Evolutionary conservation across 2,329 filamentous ascomycete genomes (phyloP), one percentile per base, ranked within the genome.

Genomic region (Fusarium tjaetaba): DNA sequence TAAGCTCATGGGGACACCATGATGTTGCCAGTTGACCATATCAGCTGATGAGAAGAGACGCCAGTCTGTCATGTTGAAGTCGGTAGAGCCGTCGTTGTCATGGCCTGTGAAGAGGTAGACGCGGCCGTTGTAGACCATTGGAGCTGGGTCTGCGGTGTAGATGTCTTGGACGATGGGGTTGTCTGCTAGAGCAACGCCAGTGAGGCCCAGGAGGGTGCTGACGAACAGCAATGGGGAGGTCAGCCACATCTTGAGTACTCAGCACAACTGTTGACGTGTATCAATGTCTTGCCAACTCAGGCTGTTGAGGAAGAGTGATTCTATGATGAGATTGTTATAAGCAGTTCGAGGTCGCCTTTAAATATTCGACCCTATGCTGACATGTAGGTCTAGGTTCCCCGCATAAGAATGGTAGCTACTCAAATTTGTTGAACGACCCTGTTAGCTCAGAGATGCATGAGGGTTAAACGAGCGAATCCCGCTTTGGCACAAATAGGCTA

Each of bases 91-190:
- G 2, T 81, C 82, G 22, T 79, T 77, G 39, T 83, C 82, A 14
- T 80, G 78, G 18, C 82, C 81, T 1, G 81, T 73, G 26, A 84
- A 70, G 26, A 84, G 81, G 55, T 84, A 83, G 2, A 84, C 72
- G 2, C 79, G 82, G 51, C 80, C 71, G 53, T 80, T 79, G 56
- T 82, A 77, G 11, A 83, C 80, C n/a, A 84, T 63, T 3, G 82
- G 82, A 8, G 81, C 82, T 32, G 82, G 82, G 38, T 84, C 82
- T 15, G 81, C 82, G 9, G 82, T 82, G 66, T 82, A 84, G 55
- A 82, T n/a, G 3, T 48, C 48, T n/a, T 68, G 62, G 5, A 67
- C 52, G 5, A 67, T 32, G 5, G 65, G 65, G 20, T 68, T 68
- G 18, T 68, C 65, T 22, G 62, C 65, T 15, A 43, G 18, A 22